phyloP scores from a whole-genome alignment of 352 stramenopile species.

The Globisporangium viniferum region DNA sequence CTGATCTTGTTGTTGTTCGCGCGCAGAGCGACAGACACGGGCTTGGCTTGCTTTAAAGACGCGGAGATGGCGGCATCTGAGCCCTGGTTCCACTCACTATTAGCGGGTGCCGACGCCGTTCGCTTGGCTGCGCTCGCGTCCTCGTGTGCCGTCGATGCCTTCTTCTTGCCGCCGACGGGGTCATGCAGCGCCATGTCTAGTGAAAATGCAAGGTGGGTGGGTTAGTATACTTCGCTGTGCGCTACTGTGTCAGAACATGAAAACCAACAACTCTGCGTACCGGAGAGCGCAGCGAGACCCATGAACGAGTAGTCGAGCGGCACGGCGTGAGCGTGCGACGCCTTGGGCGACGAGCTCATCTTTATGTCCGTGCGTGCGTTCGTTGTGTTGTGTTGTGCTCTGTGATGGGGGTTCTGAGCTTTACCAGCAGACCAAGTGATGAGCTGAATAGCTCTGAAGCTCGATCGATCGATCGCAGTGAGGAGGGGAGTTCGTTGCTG shows the following conservation, averaged over 20 bases:
- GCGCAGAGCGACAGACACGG: slow-evolving; percentile 36
- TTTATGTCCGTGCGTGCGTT: too few species aligned
- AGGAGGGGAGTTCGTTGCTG: too few species aligned
- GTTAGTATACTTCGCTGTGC: neutral
- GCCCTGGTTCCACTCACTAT: slow-evolving; percentile 14
- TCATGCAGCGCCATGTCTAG: slow-evolving; percentile 56
- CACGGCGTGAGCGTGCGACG: slow-evolving; percentile 7
- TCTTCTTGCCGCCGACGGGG: slow-evolving; percentile 55
- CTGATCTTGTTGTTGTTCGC: slow-evolving; percentile 71
- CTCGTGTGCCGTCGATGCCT: slow-evolving; percentile 11
- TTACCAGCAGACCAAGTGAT: too few species aligned
- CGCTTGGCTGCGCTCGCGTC: neutral
- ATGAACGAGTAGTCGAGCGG: slow-evolving; percentile 77
- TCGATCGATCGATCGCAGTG: too few species aligned
- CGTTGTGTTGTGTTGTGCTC: too few species aligned
- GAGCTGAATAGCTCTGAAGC: too few species aligned
- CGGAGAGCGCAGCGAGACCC: slow-evolving; percentile 46
- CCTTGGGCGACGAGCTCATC: slow-evolving; percentile 9
- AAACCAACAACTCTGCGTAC: slow-evolving; percentile 19
- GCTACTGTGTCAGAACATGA: neutral
- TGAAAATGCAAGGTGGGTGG: too few species aligned
- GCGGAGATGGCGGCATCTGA: neutral
- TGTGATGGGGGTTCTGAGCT: too few species aligned
- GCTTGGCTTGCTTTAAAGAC: neutral
- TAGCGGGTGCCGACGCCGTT: neutral